Percentiles rank a stretch among this genome's conserved stretches.
Conservation (phyloP, 768 basidiomycete species). For the Steccherinum ochraceum region DNA sequence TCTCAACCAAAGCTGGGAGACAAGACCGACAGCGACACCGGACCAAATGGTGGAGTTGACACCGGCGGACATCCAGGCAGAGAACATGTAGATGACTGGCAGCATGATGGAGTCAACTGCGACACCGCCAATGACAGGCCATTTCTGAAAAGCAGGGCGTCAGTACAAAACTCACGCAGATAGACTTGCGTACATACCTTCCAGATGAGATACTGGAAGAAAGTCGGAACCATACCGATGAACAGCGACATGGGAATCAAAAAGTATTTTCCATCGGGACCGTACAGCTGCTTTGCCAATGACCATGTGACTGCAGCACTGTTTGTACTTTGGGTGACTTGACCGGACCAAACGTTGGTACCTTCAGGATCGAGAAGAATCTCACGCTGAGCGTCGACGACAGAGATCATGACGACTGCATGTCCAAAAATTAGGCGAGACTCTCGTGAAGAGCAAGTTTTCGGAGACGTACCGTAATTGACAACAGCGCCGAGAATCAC, state of each 20-base stretch:
- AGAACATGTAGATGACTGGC: conserved; percentile 47
- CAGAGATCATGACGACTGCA: conserved; percentile 51
- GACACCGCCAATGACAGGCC: conserved; percentile 49
- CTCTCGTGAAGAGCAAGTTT: conserved; percentile 5
- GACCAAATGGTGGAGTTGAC: conserved; percentile 45
- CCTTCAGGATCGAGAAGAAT: conserved; percentile 45
- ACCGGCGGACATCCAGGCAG: conserved; percentile 44
- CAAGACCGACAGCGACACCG: conserved; percentile 35
- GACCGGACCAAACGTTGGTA: conserved; percentile 55
- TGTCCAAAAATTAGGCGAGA: conserved; percentile 16
- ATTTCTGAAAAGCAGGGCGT: conserved; percentile 32
- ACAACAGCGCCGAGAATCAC: conserved; percentile 21
- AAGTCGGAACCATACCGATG: conserved; percentile 47
- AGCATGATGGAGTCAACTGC: conserved; percentile 44
- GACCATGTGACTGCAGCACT: conserved; percentile 61
- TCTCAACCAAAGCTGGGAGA: conserved; percentile 48
- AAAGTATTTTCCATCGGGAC: conserved; percentile 47
- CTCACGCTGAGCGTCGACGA: conserved; percentile 47
- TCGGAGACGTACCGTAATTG: conserved; percentile 26
- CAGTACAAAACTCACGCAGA: no score
- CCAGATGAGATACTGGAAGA: conserved; percentile 47
- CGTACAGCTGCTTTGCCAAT: conserved; percentile 51
- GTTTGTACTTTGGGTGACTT: conserved; percentile 45
- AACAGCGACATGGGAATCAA: conserved; percentile 48
- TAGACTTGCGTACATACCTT: conserved; percentile 32